Base-by-base conservation (phyloP, 2,329 filamentous ascomycete species). In the Ramularia endophylla region DNA sequence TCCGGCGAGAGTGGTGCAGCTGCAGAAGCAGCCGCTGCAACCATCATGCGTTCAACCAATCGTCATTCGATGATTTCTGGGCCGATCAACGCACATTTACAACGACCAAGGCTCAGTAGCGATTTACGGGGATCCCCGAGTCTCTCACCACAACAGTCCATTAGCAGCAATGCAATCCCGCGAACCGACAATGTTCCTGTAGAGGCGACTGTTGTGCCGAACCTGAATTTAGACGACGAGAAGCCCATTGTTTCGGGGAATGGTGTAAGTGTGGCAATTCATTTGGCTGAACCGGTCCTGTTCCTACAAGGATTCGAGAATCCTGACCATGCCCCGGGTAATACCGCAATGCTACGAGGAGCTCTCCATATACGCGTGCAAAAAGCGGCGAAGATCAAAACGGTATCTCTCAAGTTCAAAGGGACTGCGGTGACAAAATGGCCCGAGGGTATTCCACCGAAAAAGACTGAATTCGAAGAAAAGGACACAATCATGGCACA, bases 321-420 rank as follows among this genome's bases (percentile, higher is more conserved):
- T 52, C 75, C 81, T 43, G 78, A 82, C 35, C 68, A 54, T 53
- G 75, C 79, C 8, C 73, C 75, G 2, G 74, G 79, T 37, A 83
- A 75, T 39, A 90, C 87, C 5, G 85, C 89, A 1, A 82, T 98
- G 59, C 72, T 98, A 11, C 78, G 92, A 41, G 92, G 92, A 13
- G 88, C 81, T 51, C 65, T 98, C 41, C 83, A 86, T 55, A 63
- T 98, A 28, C 83, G 83, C 45, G 77, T 97, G 9, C 82, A 85
- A 33, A 97, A 97, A 61, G 85, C 86, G 51, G 80, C 88, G 34
- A 98, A 98, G 66, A 81, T 98, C 52, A 95, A 95, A 69, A 83
- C 87, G 3, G 78, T 98, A 17, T 88, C 85, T 5, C 72, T 98
- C 38, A 90, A 86, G 56, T 85, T 98, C 53, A 78, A 82, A 29